Base-by-base conservation (phyloP, 371 early-diverging fungal genomes). In the Mortierella sp. region DNA sequence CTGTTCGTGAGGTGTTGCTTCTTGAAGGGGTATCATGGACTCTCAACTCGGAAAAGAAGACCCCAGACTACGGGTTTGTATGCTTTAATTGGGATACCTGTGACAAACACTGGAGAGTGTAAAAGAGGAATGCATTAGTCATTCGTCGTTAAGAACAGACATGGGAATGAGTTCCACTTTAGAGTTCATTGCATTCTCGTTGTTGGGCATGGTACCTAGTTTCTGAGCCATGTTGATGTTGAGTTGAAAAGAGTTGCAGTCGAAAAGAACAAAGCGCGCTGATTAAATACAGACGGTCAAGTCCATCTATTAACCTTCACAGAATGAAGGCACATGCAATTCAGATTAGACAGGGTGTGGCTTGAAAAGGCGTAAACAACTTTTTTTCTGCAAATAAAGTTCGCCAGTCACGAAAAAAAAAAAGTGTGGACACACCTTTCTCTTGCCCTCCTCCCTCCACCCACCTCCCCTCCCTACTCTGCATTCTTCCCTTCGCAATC, bases 71-170 rank as follows among this genome's bases (percentile, higher is more conserved):
- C 24, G 9, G n/a, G n/a, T n/a, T n/a, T n/a, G n/a, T n/a, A n/a
- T n/a, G n/a, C n/a, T n/a, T n/a, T n/a, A n/a, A n/a, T n/a, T 24
- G 19, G 6, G 63, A 71, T 71, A 75, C 79, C 74, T 64, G 79
- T 79, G 13, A 78, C 72, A 50, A 79, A 85, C 16, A 86, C 74
- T 73, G 74, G 74, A 19, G 22, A 64, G 24, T 6, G 5, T 7
- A 14, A 34, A 64, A 44, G 6, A 50, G 65, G 39, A 26, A 26
- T n/a, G 43, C 0, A 19, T 16, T 14, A 53, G 29, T 24, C 44
- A 45, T 7, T 24, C 48, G 5, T 34, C 1, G 1, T 37, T 13
- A 22, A 14, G 24, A 29, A 29, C 3, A 43, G 45, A 6, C 14
- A 2, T 10, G 11, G 13, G 45, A 0, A 29, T n/a, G 22, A 47